These are phyloP conservation scores for Xylaria arbuscula DNA, from an alignment of 2,329 filamentous ascomycete species.

Conservation along the genomic window DNA sequence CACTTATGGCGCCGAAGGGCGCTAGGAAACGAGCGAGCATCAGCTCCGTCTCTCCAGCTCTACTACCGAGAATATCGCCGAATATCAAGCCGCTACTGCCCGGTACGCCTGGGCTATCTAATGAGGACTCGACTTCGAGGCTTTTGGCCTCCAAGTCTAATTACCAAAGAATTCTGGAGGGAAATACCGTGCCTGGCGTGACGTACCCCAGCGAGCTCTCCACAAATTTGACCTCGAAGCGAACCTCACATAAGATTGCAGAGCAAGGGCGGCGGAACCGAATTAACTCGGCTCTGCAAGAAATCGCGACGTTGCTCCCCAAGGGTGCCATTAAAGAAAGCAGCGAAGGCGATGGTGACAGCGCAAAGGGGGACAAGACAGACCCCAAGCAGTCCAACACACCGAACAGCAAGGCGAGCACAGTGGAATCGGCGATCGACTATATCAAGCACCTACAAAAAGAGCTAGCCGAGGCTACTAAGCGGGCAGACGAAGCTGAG, in stretches of 20 bases:
- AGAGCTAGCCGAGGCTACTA: constrained; percentile 74
- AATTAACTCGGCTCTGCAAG: constrained; percentile 92
- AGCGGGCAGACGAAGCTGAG: constrained; percentile 72
- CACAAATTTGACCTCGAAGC: constrained; percentile 93
- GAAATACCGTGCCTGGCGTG: constrained; percentile 88
- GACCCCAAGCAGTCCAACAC: constrained; percentile 59
- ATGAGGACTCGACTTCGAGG: constrained; percentile 72
- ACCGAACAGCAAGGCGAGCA: constrained; percentile 91
- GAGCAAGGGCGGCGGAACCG: constrained; percentile 95
- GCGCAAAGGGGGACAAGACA: constrained; percentile 56
- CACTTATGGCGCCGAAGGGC: constrained; percentile 65
- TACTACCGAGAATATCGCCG: constrained; percentile 90
- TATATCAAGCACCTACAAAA: constrained; percentile 89
- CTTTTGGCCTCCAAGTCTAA: constrained; percentile 95
- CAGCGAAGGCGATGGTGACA: constrained; percentile 59
- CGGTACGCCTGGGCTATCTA: constrained; percentile 62
- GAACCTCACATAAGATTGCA: constrained; percentile 96
- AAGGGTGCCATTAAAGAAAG: constrained; percentile 59
- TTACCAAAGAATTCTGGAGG: constrained; percentile 96
- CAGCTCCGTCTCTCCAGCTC: constrained; percentile 81
- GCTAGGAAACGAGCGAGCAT: constrained; percentile 77
- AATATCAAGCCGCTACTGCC: constrained; percentile 93
- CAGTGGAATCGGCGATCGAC: constrained; percentile 95
- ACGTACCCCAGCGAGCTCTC: constrained; percentile 91
- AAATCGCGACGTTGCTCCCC: constrained; percentile 90